Evolutionary conservation across 495 filamentous ascomycete species (phyloP).

Genomic region (Paragyromitra xinjiangensis): DNA sequence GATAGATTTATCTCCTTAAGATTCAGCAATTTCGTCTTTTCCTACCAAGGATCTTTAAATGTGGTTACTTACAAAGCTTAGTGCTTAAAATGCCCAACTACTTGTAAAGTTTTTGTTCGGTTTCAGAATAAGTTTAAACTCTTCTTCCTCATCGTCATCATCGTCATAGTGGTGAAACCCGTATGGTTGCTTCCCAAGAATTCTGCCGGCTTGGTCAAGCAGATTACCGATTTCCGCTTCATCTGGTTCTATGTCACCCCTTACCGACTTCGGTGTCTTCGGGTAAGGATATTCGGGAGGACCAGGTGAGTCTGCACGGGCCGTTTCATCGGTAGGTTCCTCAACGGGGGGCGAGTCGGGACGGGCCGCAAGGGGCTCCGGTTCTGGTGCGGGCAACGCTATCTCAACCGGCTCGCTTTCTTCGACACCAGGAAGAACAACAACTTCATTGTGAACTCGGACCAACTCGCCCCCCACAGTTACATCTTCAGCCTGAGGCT

Average conservation of each 20-base stretch:
- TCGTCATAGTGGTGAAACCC: conserved; percentile 32
- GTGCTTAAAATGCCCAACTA: conserved; percentile 39
- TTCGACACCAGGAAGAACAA: conserved; percentile 11
- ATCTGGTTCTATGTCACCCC: conserved; percentile 46
- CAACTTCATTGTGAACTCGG: conserved; percentile 13
- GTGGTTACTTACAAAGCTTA: conserved; percentile 26
- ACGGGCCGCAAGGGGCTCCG: conserved; percentile 12
- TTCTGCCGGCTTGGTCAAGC: conserved; percentile 47
- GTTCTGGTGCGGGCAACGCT: conserved; percentile 19
- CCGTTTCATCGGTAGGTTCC: conserved; percentile 7
- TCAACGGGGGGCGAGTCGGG: conserved; percentile 38
- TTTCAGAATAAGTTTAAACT: conserved; percentile 47
- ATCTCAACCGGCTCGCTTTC: conserved; percentile 19
- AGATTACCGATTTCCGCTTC: conserved; percentile 44
- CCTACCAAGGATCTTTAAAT: background rate
- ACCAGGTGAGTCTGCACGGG: conserved; percentile 40
- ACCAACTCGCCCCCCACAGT: conserved; percentile 18
- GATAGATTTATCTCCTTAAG: conserved; percentile 19
- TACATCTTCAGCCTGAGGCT: conserved; percentile 17
- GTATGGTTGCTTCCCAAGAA: conserved; percentile 44
- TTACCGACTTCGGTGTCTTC: conserved; percentile 46
- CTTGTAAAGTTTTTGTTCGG: conserved; percentile 49
- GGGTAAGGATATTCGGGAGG: conserved; percentile 45
- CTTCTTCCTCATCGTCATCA: conserved; percentile 41
- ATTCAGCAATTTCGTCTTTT: conserved; percentile 36